Evolutionary conservation across 192 early-diverging fungal species (phyloP), one percentile per base, ranked within the genome.

Genomic region (Linnemannia exigua): DNA sequence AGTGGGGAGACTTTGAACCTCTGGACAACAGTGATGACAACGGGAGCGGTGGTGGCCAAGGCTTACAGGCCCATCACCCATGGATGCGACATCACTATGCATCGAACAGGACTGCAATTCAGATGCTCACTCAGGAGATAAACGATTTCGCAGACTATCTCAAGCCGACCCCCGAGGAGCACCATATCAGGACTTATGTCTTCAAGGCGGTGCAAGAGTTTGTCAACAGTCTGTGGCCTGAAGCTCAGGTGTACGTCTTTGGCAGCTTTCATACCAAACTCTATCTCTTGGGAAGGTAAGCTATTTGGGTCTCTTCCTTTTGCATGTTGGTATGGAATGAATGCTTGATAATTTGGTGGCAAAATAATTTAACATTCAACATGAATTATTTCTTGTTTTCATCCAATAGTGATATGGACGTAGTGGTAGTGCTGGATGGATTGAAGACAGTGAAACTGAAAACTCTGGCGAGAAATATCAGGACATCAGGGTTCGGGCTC

Each of bases 211-310:
- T 98, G 61, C 76, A 90, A 66, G 78, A 89, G 1, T 68, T 71
- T 28, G 86, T 96, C 51, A 88, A 92, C 7, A 3, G 77, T 7
- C 75, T 92, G 6, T 93, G 89, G 82, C 76, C 79, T 0, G 73
- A 88, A 2, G 89, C 89, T 7, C 67, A 79, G 25, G 88, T 95
- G 12, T 71, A 90, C 1, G 93, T 94, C 28, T 99, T 97, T 93
- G 98, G 98, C 15, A 96, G 95, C 78, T 99, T 96, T 80, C 91
- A 92, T n/a, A 97, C 98, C 0, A 89, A 89, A 41, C 80, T 98
- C 9, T 99, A 96, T 82, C 88, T 99, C 33, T 97, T 97, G 3
- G 92, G 96, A 54, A 95, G 96, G 87, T 97, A 96, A 89, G 89
- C 93, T 16, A 44, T 33, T 44, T 44, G 25, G 68, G 87, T 19